Percentiles rank a stretch among this genome's conserved stretches.
Evolutionary conservation across 768 basidiomycete species (phyloP).

Genomic region (Tricholoma flavovirens): DNA sequence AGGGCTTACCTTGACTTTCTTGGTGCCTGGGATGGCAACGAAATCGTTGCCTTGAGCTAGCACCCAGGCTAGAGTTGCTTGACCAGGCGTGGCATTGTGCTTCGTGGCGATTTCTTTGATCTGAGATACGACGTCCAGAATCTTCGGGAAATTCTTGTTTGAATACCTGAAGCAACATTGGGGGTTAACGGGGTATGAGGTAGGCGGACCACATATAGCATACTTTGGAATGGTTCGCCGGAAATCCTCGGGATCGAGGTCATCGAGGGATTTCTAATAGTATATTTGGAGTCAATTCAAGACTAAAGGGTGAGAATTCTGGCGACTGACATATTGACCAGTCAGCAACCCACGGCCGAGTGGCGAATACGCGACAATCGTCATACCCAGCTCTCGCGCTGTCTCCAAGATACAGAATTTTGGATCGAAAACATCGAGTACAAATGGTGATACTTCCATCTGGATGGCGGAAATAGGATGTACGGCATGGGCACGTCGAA

Average conservation of each 20-base stretch:
- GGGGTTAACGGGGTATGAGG: too few relatives aligned
- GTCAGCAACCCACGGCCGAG: conserved; percentile 45
- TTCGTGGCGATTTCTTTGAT: conserved; percentile 29
- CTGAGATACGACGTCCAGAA: conserved; percentile 30
- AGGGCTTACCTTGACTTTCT: not conserved
- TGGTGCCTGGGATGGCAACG: conserved; percentile 1
- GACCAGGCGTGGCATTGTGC: conserved; percentile 33
- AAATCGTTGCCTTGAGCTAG: conserved; percentile 20
- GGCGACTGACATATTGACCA: conserved; percentile 30
- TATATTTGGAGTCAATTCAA: too few relatives aligned
- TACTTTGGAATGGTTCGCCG: conserved; percentile 25
- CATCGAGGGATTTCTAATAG: conserved; percentile 30
- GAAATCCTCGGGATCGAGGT: conserved; percentile 35
- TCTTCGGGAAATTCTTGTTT: conserved; percentile 35
- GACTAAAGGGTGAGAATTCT: too few relatives aligned
- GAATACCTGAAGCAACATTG: conserved; percentile 21
- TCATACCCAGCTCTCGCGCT: conserved; percentile 38
- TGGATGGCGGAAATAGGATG: conserved; percentile 42
- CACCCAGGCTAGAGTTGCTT: conserved; percentile 43
- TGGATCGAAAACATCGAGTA: conserved; percentile 36
- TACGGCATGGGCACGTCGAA: conserved; percentile 43
- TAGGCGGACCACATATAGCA: too few relatives aligned
- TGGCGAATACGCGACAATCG: conserved; percentile 43
- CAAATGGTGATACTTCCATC: conserved; percentile 39
- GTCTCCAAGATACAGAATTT: conserved; percentile 33